phyloP scores from a whole-genome alignment of 352 stramenopile genomes.

The Phytophthora crassamura region DNA sequence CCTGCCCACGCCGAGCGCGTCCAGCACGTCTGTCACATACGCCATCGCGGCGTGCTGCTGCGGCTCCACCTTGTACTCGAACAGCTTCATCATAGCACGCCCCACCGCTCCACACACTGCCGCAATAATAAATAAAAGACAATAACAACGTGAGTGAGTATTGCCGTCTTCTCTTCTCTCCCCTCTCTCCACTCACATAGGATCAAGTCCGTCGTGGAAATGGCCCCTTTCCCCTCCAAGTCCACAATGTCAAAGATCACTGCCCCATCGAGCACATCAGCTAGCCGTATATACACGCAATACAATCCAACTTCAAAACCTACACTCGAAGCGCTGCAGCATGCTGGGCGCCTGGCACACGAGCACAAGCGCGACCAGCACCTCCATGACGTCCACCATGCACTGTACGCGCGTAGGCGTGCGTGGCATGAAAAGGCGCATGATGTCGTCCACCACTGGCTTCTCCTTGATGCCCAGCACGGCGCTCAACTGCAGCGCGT shows the following conservation, averaged over 20 bases:
- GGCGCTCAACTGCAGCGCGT: slow-evolving; percentile 54
- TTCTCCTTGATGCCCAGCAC: slow-evolving; percentile 64
- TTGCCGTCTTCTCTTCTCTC: not conserved
- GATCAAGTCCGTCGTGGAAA: slow-evolving; percentile 55
- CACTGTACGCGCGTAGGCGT: slow-evolving; percentile 64
- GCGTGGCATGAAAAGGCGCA: slow-evolving; percentile 62
- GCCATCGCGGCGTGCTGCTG: slow-evolving; percentile 46
- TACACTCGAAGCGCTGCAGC: slow-evolving; percentile 64
- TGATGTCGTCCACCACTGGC: slow-evolving; percentile 51
- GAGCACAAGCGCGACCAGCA: slow-evolving; percentile 65
- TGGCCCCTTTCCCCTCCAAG: slow-evolving; percentile 34
- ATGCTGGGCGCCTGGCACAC: slow-evolving; percentile 69
- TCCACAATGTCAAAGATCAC: slow-evolving; percentile 75
- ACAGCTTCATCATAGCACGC: slow-evolving; percentile 66
- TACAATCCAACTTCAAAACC: slow-evolving; percentile 2
- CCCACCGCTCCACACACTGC: slow-evolving; percentile 55
- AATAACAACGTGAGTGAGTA: not conserved
- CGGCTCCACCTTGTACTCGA: slow-evolving; percentile 56
- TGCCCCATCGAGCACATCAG: slow-evolving; percentile 16
- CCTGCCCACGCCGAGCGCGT: slow-evolving; percentile 36
- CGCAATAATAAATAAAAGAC: slow-evolving; percentile 10
- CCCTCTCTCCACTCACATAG: slow-evolving; percentile 38
- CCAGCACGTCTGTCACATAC: slow-evolving; percentile 51
- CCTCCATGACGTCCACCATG: slow-evolving; percentile 77
- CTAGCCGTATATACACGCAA: not conserved